Conservation (phyloP, 1,284 basidiomycete genomes). For the Rhizoctonia solani region DNA sequence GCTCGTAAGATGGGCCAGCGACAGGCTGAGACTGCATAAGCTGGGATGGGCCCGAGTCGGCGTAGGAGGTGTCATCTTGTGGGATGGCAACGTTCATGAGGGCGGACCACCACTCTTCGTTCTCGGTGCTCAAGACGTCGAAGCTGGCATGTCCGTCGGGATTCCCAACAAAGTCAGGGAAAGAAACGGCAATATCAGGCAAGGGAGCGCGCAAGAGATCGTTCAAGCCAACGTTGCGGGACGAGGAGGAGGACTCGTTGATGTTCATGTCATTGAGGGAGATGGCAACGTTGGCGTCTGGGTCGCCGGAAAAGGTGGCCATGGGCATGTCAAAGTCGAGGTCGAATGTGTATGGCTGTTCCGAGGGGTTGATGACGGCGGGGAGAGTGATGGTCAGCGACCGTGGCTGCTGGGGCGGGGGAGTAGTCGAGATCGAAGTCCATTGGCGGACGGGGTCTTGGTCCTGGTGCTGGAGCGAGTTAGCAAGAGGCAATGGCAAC, state of each 20-base stretch:
- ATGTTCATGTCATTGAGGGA: conserved; percentile 15
- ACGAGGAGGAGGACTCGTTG: not conserved
- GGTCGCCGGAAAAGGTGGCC: conserved; percentile 19
- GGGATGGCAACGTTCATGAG: conserved; percentile 1
- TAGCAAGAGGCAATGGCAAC: conserved; percentile 1
- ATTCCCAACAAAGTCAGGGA: not conserved
- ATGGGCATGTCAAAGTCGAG: conserved; percentile 34
- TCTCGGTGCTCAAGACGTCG: conserved; percentile 15
- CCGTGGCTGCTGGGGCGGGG: conserved; percentile 4
- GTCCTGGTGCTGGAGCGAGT: conserved; percentile 5
- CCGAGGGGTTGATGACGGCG: conserved; percentile 16
- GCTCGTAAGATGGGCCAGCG: not conserved
- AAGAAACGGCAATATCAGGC: conserved; percentile 17
- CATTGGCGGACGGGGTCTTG: conserved; percentile 2
- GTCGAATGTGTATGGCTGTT: conserved; percentile 16
- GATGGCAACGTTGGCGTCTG: conserved; percentile 26
- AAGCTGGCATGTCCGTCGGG: not conserved
- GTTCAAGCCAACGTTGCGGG: conserved; percentile 24
- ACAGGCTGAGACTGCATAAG: not conserved
- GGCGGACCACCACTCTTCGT: conserved; percentile 23
- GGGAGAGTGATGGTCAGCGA: conserved; percentile 23
- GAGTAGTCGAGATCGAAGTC: not conserved
- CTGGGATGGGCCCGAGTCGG: not conserved
- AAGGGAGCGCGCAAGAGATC: not conserved
- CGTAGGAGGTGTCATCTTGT: not conserved